These are phyloP conservation scores for Penicillium sp. DNA, from an alignment of 2,329 filamentous ascomycete genomes.

Conservation along the genomic window DNA sequence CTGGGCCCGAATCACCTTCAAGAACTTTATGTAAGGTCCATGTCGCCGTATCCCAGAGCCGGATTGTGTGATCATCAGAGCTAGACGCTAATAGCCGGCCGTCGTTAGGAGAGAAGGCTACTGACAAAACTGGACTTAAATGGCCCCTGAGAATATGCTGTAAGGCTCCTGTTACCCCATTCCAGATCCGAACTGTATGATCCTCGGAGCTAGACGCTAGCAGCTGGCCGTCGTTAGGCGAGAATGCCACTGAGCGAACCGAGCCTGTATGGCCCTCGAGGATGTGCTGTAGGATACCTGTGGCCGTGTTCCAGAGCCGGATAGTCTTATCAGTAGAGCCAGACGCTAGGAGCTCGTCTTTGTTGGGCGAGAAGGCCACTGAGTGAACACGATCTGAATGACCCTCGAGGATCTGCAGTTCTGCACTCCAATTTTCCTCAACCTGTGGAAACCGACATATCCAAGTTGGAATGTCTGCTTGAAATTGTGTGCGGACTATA, in stretches of 20 bases:
- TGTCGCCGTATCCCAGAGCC: constrained; percentile 9
- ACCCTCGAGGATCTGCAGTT: constrained; percentile 7
- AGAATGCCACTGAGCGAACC: not conserved
- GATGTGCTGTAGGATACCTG: constrained; percentile 11
- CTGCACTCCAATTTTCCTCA: not conserved
- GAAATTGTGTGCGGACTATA: not conserved
- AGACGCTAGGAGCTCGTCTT: constrained; percentile 18
- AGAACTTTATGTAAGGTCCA: constrained; percentile 7
- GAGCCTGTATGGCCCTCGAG: constrained; percentile 5
- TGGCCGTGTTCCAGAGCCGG: constrained; percentile 15
- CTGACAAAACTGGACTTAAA: not conserved
- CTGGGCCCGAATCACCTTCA: constrained; percentile 2
- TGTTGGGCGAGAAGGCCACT: constrained; percentile 11
- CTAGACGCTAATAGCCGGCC: constrained; percentile 1
- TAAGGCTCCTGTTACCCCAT: constrained; percentile 5
- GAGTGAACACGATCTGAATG: constrained; percentile 6
- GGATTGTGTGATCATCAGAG: constrained; percentile 6
- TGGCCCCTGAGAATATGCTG: constrained; percentile 11
- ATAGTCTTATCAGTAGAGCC: constrained; percentile 6
- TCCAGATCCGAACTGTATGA: constrained; percentile 7
- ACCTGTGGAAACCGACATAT: not conserved
- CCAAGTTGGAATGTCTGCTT: not conserved
- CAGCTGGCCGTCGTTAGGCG: constrained; percentile 2
- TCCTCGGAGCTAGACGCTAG: constrained; percentile 5
- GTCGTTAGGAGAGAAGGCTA: constrained; percentile 1